phyloP scores from a whole-genome alignment of 768 basidiomycete genomes.

The Rhodosporidiobolus odoratus region DNA sequence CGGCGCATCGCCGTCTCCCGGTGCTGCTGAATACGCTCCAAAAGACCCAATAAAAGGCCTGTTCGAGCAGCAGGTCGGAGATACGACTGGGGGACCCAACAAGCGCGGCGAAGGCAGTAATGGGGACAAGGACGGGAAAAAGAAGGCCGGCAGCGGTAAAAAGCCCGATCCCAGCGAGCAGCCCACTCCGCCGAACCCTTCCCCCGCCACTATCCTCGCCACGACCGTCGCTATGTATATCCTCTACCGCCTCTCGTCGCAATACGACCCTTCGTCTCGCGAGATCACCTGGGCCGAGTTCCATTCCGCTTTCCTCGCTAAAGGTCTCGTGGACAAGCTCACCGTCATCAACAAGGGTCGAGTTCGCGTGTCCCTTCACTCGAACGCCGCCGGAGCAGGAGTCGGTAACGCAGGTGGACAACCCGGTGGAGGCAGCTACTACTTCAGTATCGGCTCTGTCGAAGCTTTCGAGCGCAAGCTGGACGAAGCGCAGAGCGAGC shows the following conservation, averaged over 20 bases:
- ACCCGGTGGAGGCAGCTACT: constrained; percentile 53
- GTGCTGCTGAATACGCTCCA: constrained; percentile 20
- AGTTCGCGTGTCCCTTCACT: constrained; percentile 87
- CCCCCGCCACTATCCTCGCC: constrained; percentile 28
- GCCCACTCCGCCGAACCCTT: constrained; percentile 11
- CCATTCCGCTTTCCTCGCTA: constrained; percentile 90
- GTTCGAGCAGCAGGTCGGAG: constrained; percentile 4
- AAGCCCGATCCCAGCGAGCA: constrained; percentile 11
- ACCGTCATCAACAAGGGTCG: constrained; percentile 82
- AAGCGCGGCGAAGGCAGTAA: constrained; percentile 14
- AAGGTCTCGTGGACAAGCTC: constrained; percentile 89
- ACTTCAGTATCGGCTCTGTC: constrained; percentile 95
- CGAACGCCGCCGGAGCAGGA: constrained; percentile 67
- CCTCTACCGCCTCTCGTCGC: constrained; percentile 37
- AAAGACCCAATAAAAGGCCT: constrained; percentile 23
- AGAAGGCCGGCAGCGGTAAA: constrained; percentile 6
- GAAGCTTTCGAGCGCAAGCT: constrained; percentile 94
- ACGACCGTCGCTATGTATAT: constrained; percentile 36
- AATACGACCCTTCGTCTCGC: constrained; percentile 46
- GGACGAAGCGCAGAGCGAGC: constrained; percentile 84
- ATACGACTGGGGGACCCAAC: constrained; percentile 21
- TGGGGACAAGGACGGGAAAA: constrained; percentile 8
- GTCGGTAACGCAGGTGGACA: constrained; percentile 55
- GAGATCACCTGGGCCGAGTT: constrained; percentile 99
- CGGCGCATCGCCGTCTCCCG: constrained; percentile 2